Evolutionary conservation across 768 basidiomycete species (phyloP).

Genomic region (Leucosporidium yakuticum): DNA sequence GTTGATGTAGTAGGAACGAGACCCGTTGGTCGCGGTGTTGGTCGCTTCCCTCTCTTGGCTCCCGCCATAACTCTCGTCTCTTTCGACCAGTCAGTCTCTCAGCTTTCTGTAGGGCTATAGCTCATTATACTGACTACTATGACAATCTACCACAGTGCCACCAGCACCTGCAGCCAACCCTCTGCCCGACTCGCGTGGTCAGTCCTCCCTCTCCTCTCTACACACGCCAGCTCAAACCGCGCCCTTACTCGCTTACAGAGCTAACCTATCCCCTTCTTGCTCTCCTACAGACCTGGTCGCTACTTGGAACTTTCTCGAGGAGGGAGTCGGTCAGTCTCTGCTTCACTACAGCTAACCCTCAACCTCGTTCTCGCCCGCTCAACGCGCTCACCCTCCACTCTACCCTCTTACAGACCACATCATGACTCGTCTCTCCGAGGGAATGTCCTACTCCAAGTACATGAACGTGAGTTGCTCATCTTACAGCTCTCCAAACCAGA

Average conservation of each 20-base stretch:
- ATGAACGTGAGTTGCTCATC: conserved; percentile 28
- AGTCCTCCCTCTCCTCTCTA: conserved; percentile 1
- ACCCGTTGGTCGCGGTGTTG: not conserved
- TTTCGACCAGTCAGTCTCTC: too few relatives aligned
- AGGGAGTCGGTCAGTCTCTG: conserved; percentile 49
- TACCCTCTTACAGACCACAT: conserved; percentile 26
- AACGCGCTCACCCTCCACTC: not conserved
- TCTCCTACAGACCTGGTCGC: conserved; percentile 57
- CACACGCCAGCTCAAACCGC: too few relatives aligned
- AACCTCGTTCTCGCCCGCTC: not conserved
- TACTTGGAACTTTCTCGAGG: conserved; percentile 84
- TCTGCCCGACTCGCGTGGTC: conserved; percentile 24
- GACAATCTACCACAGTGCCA: not conserved
- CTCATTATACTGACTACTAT: not conserved
- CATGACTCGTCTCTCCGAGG: conserved; percentile 38
- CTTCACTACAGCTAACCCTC: not conserved
- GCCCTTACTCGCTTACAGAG: not conserved
- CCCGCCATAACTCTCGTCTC: too few relatives aligned
- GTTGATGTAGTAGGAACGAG: too few relatives aligned
- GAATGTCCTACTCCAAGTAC: conserved; percentile 40
- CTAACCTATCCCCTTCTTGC: not conserved
- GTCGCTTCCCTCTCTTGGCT: not conserved
- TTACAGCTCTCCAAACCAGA: too few relatives aligned
- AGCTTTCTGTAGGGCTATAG: not conserved
- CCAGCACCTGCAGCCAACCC: conserved; percentile 11